These are phyloP conservation scores for Nitzschia inconspicua DNA, from an alignment of 108 stramenopile genomes.

Conservation along the genomic window DNA sequence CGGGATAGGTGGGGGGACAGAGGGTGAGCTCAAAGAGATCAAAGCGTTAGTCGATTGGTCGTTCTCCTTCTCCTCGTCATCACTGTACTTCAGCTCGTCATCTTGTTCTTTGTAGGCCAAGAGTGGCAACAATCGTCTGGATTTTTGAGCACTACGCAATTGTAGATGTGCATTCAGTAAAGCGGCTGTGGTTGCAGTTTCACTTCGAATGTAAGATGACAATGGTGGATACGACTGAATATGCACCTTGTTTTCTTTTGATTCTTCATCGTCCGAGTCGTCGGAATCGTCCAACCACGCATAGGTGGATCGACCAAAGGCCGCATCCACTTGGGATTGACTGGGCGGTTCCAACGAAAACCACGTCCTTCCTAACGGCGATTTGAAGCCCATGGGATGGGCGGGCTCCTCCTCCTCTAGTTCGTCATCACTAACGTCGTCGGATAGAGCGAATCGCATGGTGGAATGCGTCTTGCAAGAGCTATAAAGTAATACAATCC, in stretches of 20 bases:
- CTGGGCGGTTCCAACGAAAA: slow-evolving; percentile 36
- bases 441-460: slow-evolving; percentile 12
- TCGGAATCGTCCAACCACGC: slow-evolving; percentile 34
- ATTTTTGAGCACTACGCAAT: too few relatives aligned
- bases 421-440: background rate
- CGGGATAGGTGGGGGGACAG: background rate
- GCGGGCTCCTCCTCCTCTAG: slow-evolving; percentile 37
- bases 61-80: slow-evolving; percentile 4
- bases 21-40: background rate
- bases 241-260: slow-evolving; percentile 19
- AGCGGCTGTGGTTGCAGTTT: slow-evolving; percentile 16
- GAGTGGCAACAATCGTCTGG: too few relatives aligned
- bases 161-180: too few relatives aligned
- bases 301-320: slow-evolving; percentile 15
- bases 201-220: slow-evolving; percentile 14
- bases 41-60: slow-evolving; percentile 7
- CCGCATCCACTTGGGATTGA: background rate
- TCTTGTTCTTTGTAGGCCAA: background rate
- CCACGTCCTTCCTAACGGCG: slow-evolving; percentile 45
- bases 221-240: slow-evolving; percentile 27
- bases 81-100: slow-evolving; percentile 1
- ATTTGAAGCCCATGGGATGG: slow-evolving; percentile 66
- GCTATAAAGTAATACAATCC: too few relatives aligned
- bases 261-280: slow-evolving; percentile 19
- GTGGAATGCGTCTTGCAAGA: too few relatives aligned